Evolutionary conservation across 352 stramenopile species (phyloP), one percentile per base, ranked within the genome.

Genomic region (Pythium utonaiense): DNA sequence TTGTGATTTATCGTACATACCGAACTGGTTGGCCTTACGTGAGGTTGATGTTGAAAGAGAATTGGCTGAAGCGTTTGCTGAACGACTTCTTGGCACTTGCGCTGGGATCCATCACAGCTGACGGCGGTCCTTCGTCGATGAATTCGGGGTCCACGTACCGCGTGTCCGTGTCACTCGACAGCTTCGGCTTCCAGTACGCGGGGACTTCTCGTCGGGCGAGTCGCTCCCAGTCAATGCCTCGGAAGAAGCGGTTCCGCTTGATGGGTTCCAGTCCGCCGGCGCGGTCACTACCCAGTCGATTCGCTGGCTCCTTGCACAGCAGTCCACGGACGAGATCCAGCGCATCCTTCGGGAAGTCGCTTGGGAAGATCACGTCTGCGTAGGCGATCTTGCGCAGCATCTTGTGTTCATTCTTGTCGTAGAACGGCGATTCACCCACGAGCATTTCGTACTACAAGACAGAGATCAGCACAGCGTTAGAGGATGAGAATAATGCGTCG

Each of bases 111-210:
- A 91, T 86, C 3, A 79, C 80, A 31, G 86, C 86, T 9, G 86
- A 94, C 36, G 84, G 84, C 4, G 86, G 86, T 2, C 82, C 86
- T 55, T 94, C 86, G 60, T 93, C 80, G 41, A 89, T 94, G 55
- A 96, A 96, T 60, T 93, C 84, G 0, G 86, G 86, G 61, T 96
- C 86, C 40, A 96, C 86, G 60, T 96, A 96, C 72, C 84, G 71
- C 48, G 86, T 96, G 61, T 96, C 86, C 3, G 84, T 96, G 47
- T 92, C 86, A 22, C 86, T 86, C 34, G 79, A 81, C 40, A 95
- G 78, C 65, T 91, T 91, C 10, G 86, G 86, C 24, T 78, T 91
- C 86, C 86, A 95, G 50, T 86, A 76, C 4, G 86, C 86, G 14
- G 84, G 85, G 3, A 92, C 69, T 68, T 95, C 77, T 56, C 86